phyloP scores from a whole-genome alignment of 2,329 filamentous ascomycete genomes.

The Emergomyces orientalis region DNA sequence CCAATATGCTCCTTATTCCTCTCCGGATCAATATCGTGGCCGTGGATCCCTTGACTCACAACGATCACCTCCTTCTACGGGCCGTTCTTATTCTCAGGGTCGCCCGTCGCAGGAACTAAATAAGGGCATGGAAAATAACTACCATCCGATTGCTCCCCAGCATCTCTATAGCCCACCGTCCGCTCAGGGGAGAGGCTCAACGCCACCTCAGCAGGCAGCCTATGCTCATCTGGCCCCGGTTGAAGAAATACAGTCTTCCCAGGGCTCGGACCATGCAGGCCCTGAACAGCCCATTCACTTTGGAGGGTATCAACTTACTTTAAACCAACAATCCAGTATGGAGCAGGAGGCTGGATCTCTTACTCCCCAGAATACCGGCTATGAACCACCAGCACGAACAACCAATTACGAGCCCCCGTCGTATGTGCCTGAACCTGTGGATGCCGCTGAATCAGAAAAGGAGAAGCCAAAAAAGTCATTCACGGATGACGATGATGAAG shows the following conservation, averaged over 20 bases:
- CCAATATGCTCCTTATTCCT: conserved; percentile 41
- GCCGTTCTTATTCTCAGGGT: conserved; percentile 25
- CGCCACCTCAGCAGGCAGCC: conserved; percentile 28
- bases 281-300: background rate
- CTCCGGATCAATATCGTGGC: conserved; percentile 43
- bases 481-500: conserved; percentile 71
- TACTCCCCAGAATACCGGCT: conserved; percentile 22
- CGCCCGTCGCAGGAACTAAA: conserved; percentile 31
- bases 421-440: conserved; percentile 37
- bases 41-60: conserved; percentile 43
- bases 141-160: conserved; percentile 24
- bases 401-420: conserved; percentile 23
- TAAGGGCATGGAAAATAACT: conserved; percentile 26
- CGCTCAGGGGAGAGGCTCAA: conserved; percentile 27
- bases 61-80: conserved; percentile 32
- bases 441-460: conserved; percentile 43
- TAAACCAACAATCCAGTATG: background rate
- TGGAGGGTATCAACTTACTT: background rate
- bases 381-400: conserved; percentile 25
- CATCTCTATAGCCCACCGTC: conserved; percentile 25
- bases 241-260: conserved; percentile 27
- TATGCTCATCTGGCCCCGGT: conserved; percentile 35
- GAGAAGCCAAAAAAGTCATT: conserved; percentile 61
- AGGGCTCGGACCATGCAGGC: conserved; percentile 11
- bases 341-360: background rate